A percentile compares a stretch with the other conserved stretches of the same genome.
Conservation (phyloP, 495 filamentous ascomycete genomes). For the Penicillium nucicola region DNA sequence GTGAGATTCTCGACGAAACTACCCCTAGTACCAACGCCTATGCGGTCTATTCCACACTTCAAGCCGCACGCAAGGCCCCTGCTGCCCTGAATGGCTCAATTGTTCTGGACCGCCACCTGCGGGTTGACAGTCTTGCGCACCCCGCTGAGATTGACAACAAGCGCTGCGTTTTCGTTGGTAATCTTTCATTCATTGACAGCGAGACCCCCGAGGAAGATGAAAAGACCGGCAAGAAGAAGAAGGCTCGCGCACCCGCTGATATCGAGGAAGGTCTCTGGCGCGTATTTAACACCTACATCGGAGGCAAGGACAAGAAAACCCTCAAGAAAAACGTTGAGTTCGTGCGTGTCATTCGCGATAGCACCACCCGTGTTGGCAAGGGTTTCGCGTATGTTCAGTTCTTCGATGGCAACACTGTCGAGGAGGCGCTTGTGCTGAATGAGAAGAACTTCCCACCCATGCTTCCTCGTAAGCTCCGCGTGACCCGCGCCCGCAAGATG, state of each 20-base stretch:
- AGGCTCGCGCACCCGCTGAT: slow-evolving; percentile 70
- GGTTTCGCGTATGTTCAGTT: slow-evolving; percentile 99
- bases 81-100: slow-evolving; percentile 77
- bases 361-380: slow-evolving; percentile 88
- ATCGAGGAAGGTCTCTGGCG: slow-evolving; percentile 96
- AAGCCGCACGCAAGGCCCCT: slow-evolving; percentile 72
- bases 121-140: slow-evolving; percentile 87
- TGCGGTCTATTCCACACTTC: slow-evolving; percentile 71
- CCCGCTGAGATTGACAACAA: slow-evolving; percentile 77
- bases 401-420: slow-evolving; percentile 80
- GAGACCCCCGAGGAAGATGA: slow-evolving; percentile 58
- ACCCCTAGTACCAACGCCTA: slow-evolving; percentile 95
- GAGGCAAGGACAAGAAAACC: slow-evolving; percentile 39
- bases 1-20: slow-evolving; percentile 78
- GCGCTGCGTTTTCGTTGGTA: slow-evolving; percentile 94
- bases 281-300: slow-evolving; percentile 59
- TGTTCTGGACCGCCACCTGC: slow-evolving; percentile 82
- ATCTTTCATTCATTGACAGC: slow-evolving; percentile 91
- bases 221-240: slow-evolving; percentile 57
- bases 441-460: slow-evolving; percentile 92
- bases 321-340: slow-evolving; percentile 78
- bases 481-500: slow-evolving; percentile 75
- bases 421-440: slow-evolving; percentile 79
- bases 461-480: slow-evolving; percentile 82
- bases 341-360: slow-evolving; percentile 88